phyloP scores from a whole-genome alignment of 257 asterid species.

The Lavandula angustifolia region DNA sequence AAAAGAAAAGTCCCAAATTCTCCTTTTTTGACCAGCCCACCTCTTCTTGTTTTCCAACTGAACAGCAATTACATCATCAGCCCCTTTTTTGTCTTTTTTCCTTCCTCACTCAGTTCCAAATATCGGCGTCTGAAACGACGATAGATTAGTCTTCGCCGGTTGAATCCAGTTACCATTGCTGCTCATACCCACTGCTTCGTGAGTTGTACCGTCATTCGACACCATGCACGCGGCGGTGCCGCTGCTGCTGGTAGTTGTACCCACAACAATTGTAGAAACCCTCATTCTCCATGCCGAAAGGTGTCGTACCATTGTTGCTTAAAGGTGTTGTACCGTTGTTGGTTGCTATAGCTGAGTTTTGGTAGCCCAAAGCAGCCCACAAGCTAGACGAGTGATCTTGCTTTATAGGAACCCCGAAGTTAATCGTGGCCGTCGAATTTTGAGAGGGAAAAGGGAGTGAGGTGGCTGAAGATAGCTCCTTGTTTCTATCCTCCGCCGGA shows the following conservation, averaged over 20 bases:
- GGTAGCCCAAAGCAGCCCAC: slow-evolving; percentile 67
- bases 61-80: slow-evolving; percentile 28
- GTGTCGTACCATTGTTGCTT: slow-evolving; percentile 20
- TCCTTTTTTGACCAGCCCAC: slow-evolving; percentile 65
- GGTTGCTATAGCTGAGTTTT: slow-evolving; percentile 14
- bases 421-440: slow-evolving; percentile 23
- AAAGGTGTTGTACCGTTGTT: slow-evolving; percentile 33
- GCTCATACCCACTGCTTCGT: slow-evolving; percentile 25
- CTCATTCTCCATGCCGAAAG: background rate
- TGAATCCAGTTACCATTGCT: slow-evolving; percentile 44
- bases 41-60: slow-evolving; percentile 32
- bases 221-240: slow-evolving; percentile 19
- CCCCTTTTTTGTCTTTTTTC: background rate
- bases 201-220: slow-evolving; percentile 32
- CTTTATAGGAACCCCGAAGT: slow-evolving; percentile 47
- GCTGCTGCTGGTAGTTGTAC: slow-evolving; percentile 38
- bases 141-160: slow-evolving; percentile 35
- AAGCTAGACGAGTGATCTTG: slow-evolving; percentile 45
- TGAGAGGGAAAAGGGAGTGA: slow-evolving; percentile 27
- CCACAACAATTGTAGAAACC: slow-evolving; percentile 35
- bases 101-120: slow-evolving; percentile 33
- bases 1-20: slow-evolving; percentile 34
- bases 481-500: slow-evolving; percentile 28
- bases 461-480: slow-evolving; percentile 37
- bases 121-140: slow-evolving; percentile 36